These are phyloP conservation scores for Exophiala viscosa DNA, from an alignment of 2,329 filamentous ascomycete genomes.

Conservation along the genomic window DNA sequence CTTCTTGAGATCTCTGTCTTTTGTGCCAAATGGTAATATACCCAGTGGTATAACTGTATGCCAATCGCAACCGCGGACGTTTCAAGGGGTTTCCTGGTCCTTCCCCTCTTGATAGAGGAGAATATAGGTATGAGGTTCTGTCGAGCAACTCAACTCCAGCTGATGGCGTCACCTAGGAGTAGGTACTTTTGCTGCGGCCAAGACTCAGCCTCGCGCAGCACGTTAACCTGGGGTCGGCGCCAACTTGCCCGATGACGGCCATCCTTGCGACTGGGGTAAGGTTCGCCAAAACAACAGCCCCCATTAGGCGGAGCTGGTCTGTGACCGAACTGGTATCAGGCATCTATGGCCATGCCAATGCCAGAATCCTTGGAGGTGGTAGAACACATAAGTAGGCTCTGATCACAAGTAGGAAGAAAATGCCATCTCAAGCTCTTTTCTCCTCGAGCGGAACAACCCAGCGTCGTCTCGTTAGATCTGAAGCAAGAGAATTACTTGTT, in stretches of 20 bases:
- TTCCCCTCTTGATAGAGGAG: no score
- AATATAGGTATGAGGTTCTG: no score
- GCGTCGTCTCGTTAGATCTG: background rate
- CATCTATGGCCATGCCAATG: no score
- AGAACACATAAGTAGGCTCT: background rate
- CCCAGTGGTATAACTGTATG: no score
- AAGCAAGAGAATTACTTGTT: background rate
- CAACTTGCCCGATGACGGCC: background rate
- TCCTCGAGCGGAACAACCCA: background rate
- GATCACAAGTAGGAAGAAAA: background rate
- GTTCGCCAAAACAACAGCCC: background rate
- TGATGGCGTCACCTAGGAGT: no score
- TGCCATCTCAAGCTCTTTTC: background rate
- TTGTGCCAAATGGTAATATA: no score
- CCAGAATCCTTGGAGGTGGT: no score
- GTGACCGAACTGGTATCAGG: background rate
- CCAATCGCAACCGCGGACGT: no score
- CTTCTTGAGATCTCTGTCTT: no score
- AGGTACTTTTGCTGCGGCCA: background rate
- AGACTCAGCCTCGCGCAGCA: background rate
- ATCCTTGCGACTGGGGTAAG: background rate
- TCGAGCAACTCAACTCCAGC: no score
- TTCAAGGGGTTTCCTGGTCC: no score
- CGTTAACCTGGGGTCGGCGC: background rate
- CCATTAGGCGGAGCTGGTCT: background rate